Base-by-base conservation (phyloP, 345 rosid species). In the Trapa incisa region DNA sequence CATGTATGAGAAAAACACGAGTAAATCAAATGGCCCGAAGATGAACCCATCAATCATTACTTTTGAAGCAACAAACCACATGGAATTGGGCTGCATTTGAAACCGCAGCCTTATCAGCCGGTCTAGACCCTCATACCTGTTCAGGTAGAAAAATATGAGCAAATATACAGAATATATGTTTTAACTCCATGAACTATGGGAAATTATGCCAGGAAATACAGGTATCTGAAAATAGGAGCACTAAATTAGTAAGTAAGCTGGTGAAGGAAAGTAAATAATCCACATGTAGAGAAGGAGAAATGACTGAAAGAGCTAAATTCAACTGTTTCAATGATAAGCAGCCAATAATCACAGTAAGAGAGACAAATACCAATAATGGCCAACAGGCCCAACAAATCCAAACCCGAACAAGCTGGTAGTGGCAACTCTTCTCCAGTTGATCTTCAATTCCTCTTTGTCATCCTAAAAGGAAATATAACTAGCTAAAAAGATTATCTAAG, bases 1-100 rank as follows among this genome's bases (percentile, higher is more conserved):
- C 94, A 90, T 87, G 75, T 90, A 93, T 47, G 88, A 76, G 81
- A 93, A 93, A 80, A 93, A 93, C 12, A 83, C 80, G 6, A 93
- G 70, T 75, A 93, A 79, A 75, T 90, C 97, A 6, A 90, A 62
- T 41, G 98, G 96, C 39, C 95, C 98, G 37, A 90, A 93, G 63
- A 93, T 88, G 72, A 93, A 71, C 68, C 95, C 84, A 76, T 93
- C 99, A 73, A 88, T 79, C 57, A 95, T 95, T 69, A 93, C 97
- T 88, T 90, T 90, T 1, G 92, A 75, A 65, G 92, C 91, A 37
- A 90, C 91, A 68, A 93, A 90, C 38, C 81, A 78, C 3, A 68
- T 68, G 2, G 97, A 79, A 73, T 86, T 90, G 50, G 97, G 97
- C 47, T 41, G 83, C 3, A 86, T 78, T 65, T 67, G 78, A 82